phyloP scores from a whole-genome alignment of 2,329 filamentous ascomycete genomes.

The Scedosporium boydii region DNA sequence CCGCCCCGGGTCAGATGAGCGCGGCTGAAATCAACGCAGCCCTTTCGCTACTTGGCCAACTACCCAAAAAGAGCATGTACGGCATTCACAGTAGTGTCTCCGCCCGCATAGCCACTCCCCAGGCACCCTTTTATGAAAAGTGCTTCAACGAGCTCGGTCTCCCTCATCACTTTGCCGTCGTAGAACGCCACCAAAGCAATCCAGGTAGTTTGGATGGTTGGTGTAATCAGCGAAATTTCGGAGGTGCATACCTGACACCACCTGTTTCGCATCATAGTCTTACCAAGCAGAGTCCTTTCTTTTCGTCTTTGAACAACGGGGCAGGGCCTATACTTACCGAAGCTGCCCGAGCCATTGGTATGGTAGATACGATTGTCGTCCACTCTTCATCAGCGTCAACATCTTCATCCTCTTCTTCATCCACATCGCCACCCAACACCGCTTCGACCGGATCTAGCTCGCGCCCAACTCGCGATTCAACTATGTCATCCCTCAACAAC shows the following conservation, averaged over 20 bases:
- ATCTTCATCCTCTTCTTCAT: conserved; percentile 29
- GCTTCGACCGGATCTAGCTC: conserved; percentile 40
- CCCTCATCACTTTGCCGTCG: conserved; percentile 69
- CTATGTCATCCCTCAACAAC: conserved; percentile 4
- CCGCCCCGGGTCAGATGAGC: conserved; percentile 76
- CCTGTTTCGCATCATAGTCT: conserved; percentile 54
- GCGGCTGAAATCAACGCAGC: conserved; percentile 78
- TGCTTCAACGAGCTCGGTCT: conserved; percentile 75
- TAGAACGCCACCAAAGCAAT: conserved; percentile 59
- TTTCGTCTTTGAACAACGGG: conserved; percentile 38
- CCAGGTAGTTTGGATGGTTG: conserved; percentile 60
- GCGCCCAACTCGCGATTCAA: conserved; percentile 15
- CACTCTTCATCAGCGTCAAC: conserved; percentile 24
- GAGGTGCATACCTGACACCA: conserved; percentile 72
- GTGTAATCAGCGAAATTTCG: conserved; percentile 65
- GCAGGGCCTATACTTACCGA: conserved; percentile 56
- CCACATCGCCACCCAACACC: conserved; percentile 20
- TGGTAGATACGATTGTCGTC: conserved; percentile 73
- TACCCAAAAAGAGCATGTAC: conserved; percentile 72
- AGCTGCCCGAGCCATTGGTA: conserved; percentile 67
- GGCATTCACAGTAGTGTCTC: conserved; percentile 60
- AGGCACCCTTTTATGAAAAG: conserved; percentile 79
- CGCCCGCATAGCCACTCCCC: conserved; percentile 53
- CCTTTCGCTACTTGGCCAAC: conserved; percentile 67
- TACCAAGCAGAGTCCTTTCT: conserved; percentile 45